Percentiles rank a stretch among this genome's conserved stretches.
phyloP scores from a whole-genome alignment of 768 basidiomycete species.

The Boletus insuetus region DNA sequence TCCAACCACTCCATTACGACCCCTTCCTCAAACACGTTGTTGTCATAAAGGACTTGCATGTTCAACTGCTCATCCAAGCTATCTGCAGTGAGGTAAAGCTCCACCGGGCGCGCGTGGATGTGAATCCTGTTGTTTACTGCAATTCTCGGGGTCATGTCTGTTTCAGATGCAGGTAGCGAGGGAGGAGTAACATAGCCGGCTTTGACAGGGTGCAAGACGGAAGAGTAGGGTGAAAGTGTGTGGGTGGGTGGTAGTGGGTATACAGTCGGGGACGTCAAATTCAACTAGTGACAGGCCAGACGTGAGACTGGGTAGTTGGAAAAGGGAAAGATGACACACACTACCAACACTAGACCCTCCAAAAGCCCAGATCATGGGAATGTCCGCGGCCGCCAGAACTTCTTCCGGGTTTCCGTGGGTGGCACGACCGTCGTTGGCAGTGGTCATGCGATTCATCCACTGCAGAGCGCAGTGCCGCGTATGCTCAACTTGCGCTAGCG shows the following conservation, averaged over 20 bases:
- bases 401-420: background rate
- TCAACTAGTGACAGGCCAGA: constrained; percentile 26
- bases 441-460: constrained; percentile 18
- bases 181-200: constrained; percentile 4
- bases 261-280: constrained; percentile 32
- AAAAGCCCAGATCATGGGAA: constrained; percentile 12
- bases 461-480: constrained; percentile 16
- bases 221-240: constrained; percentile 23
- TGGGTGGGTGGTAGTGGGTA: constrained; percentile 32
- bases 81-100: constrained; percentile 43
- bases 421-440: too few species aligned
- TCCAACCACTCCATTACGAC: constrained; percentile 47
- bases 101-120: constrained; percentile 37
- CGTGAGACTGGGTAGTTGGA: background rate
- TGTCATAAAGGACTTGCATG: constrained; percentile 39
- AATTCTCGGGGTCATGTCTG: constrained; percentile 7
- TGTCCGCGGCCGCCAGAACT: constrained; percentile 2
- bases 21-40: constrained; percentile 42
- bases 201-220: constrained; percentile 10
- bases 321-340: constrained; percentile 3
- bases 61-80: constrained; percentile 33
- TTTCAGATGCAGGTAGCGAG: background rate
- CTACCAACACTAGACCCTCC: constrained; percentile 30
- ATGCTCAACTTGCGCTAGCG: constrained; percentile 7
- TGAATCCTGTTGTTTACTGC: constrained; percentile 12